Base-by-base conservation (phyloP, 805 yeast species). In the Wickerhamiella occidentalis region DNA sequence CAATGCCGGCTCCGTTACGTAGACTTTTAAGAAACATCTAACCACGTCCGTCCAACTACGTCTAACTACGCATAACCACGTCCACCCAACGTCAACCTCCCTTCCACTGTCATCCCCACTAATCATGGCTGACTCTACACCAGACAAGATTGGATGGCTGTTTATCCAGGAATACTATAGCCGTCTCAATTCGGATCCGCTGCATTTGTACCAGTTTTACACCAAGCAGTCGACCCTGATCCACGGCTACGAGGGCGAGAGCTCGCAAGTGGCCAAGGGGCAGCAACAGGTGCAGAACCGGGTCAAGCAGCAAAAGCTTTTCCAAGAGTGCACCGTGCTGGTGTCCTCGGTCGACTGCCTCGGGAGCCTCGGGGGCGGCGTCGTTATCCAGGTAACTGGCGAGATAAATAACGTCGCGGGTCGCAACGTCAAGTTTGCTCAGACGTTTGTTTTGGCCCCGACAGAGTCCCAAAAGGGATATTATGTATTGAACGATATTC, bases 101-200 rank as follows among this genome's bases (percentile, higher is more conserved):
- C n/a, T n/a, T n/a, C n/a, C n/a, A n/a, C n/a, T n/a, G n/a, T n/a
- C n/a, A n/a, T n/a, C 26, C 8, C 26, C 26, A 23, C 26, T 41
- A 33, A 15, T 33, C 40, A 45, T 45, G 48, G 46, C 46, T 18
- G 37, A 42, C 25, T 37, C 48, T 19, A 13, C 48, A 6, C 54
- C 54, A 35, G 49, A 51, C 28, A 40, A 55, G 33, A 61, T 69
- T 40, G 73, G 68, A 13, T 65, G 68, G 67, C 58, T 62, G 48
- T 69, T 69, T 54, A 67, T 65, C n/a, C 60, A 65, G 54, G 59
- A 61, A 50, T 69, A 69, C 56, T 69, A 69, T 53, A 58, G 66
- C 12, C 51, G 52, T 44, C 54, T 69, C 50, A 62, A 65, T 56
- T 49, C 55, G 40, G 54, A 60, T 41, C 68, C 67, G 30, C 52